Percentiles rank a stretch among this genome's conserved stretches.
Conservation (phyloP, 2,329 filamentous ascomycete genomes). For the Fusarium equiseti region DNA sequence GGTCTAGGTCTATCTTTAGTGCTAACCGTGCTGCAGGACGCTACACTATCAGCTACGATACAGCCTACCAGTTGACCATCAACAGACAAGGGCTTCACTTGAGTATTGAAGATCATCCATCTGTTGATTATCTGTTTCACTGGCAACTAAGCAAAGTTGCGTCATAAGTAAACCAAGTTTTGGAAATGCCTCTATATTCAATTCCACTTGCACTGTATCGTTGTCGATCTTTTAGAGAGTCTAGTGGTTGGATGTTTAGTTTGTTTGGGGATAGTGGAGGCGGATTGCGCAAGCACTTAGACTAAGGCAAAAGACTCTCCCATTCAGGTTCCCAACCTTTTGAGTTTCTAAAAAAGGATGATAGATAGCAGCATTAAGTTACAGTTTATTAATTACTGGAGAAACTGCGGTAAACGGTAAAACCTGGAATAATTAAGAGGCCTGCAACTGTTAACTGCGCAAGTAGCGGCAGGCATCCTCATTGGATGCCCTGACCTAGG, state of each 20-base stretch:
- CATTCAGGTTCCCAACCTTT: not conserved
- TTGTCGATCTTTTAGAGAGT: slow-evolving; percentile 8
- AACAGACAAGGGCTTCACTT: slow-evolving; percentile 5
- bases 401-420: slow-evolving; percentile 3
- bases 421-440: not conserved
- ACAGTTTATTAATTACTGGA: slow-evolving; percentile 8
- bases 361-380: not conserved
- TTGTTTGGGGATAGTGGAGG: slow-evolving; percentile 33
- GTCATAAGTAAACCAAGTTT: slow-evolving; percentile 29
- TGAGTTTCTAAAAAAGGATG: slow-evolving; percentile 29
- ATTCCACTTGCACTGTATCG: slow-evolving; percentile 17
- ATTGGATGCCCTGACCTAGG: slow-evolving; percentile 9
- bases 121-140: slow-evolving; percentile 1
- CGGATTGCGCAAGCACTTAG: slow-evolving; percentile 36
- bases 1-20: slow-evolving; percentile 3
- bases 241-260: slow-evolving; percentile 18
- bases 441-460: not conserved
- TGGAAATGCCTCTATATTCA: not conserved
- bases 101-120: slow-evolving; percentile 1
- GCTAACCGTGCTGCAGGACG: not conserved
- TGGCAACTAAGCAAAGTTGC: slow-evolving; percentile 19
- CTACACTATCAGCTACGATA: not conserved
- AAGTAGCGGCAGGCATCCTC: slow-evolving; percentile 16
- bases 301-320: slow-evolving; percentile 20
- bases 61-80: not conserved